These are phyloP conservation scores for Linnemannia elongata DNA, from an alignment of 192 early-diverging fungal genomes.

Conservation along the genomic window DNA sequence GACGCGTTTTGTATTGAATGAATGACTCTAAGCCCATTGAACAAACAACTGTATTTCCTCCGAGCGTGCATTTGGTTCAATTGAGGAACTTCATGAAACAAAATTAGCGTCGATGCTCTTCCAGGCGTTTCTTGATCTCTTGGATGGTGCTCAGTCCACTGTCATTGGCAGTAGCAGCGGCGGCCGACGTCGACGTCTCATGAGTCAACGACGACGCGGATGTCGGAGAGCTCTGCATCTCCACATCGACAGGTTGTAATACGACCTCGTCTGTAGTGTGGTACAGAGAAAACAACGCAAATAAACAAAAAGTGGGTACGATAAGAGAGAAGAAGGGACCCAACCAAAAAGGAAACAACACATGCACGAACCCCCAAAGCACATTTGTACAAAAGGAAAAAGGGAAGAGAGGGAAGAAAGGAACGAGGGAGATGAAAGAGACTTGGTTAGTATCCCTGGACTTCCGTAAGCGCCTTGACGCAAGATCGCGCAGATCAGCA, in stretches of 20 bases:
- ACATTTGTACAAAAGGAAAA: not conserved
- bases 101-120: constrained; percentile 39
- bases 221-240: constrained; percentile 30
- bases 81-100: not conserved
- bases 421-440: not conserved
- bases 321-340: not conserved
- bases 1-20: too few relatives aligned
- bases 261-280: constrained; percentile 29
- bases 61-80: too few relatives aligned
- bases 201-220: constrained; percentile 5
- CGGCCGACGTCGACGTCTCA: not conserved
- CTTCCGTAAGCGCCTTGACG: not conserved
- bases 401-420: not conserved
- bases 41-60: too few relatives aligned
- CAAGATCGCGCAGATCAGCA: not conserved
- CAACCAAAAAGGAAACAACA: constrained; percentile 10
- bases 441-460: not conserved
- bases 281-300: constrained; percentile 5
- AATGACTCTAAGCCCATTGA: too few relatives aligned
- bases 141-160: constrained; percentile 28
- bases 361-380: not conserved
- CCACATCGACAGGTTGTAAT: constrained; percentile 30
- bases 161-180: constrained; percentile 9
- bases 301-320: not conserved
- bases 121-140: constrained; percentile 39